Conservation (phyloP, 352 stramenopile species). For the Phytopythium chamaehyphon region DNA sequence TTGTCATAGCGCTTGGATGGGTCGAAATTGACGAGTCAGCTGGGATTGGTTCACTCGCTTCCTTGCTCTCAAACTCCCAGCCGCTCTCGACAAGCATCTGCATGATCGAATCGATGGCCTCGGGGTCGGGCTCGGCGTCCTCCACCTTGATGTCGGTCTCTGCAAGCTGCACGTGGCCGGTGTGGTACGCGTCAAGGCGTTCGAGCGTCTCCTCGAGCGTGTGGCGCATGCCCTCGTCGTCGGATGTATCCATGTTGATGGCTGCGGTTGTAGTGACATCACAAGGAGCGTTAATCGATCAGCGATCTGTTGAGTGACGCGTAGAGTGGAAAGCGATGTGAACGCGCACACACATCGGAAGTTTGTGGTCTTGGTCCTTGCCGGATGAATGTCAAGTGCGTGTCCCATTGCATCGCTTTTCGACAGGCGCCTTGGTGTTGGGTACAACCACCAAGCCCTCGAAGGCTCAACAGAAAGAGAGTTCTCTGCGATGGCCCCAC, state of each 20-base stretch:
- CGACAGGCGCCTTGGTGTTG: no score
- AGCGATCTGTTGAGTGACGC: no score
- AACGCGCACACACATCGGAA: no score
- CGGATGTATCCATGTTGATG: constrained; percentile 5
- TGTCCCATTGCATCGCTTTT: no score
- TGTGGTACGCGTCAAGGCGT: constrained; percentile 1
- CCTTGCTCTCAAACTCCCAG: constrained; percentile 3
- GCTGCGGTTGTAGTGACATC: constrained; percentile 1
- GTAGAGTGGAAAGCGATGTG: no score
- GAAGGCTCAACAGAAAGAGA: no score
- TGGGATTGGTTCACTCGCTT: not conserved
- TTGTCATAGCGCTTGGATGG: not conserved
- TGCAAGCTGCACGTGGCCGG: not conserved
- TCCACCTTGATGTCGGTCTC: no score
- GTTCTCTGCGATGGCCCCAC: no score
- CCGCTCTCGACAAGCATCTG: constrained; percentile 9
- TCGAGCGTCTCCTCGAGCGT: constrained; percentile 5
- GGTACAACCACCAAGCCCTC: no score
- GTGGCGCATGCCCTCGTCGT: constrained; percentile 1
- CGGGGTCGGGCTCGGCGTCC: constrained; percentile 1
- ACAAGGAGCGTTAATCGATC: not conserved
- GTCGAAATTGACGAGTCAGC: not conserved
- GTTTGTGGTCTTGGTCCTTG: no score
- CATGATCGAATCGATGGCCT: constrained; percentile 4
- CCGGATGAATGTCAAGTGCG: no score